Conservation (phyloP, 352 stramenopile genomes). For the Globisporangium nunn region DNA sequence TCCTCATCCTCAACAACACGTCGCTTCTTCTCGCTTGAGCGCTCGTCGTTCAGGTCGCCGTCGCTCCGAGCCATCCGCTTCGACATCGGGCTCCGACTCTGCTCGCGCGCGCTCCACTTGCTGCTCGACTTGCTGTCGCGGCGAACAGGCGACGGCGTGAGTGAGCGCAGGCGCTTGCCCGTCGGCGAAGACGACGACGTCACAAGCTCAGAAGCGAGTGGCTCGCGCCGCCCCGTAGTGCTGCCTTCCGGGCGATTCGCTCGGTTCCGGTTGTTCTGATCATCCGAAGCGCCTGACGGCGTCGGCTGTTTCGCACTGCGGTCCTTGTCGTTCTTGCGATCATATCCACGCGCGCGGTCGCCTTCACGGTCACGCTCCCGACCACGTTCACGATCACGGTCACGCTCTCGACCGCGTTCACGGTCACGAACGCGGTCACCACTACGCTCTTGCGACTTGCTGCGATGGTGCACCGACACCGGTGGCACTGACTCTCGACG, state of each 20-base stretch:
- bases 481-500: not conserved
- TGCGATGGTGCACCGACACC: conserved; percentile 3
- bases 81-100: conserved; percentile 7
- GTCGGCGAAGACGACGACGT: not conserved
- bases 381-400: not conserved
- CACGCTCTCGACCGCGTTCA: not conserved
- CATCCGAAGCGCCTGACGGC: conserved; percentile 3
- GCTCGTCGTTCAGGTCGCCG: not conserved
- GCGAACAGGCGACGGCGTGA: conserved; percentile 32
- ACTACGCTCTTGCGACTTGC: conserved; percentile 2
- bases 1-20: conserved; percentile 19
- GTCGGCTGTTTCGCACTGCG: conserved; percentile 3
- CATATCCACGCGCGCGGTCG: not conserved
- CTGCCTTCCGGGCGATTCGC: conserved; percentile 22
- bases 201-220: conserved; percentile 1
- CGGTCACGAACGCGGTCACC: conserved; percentile 1
- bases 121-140: conserved; percentile 1
- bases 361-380: not conserved
- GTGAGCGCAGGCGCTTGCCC: conserved; percentile 18
- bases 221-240: not conserved
- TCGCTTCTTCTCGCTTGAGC: conserved; percentile 10
- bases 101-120: not conserved
- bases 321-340: conserved; percentile 17
- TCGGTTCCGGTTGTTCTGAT: conserved; percentile 29
- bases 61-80: conserved; percentile 2